Base-by-base conservation (phyloP, 139 green algal species). In the Chloropicon primus region DNA sequence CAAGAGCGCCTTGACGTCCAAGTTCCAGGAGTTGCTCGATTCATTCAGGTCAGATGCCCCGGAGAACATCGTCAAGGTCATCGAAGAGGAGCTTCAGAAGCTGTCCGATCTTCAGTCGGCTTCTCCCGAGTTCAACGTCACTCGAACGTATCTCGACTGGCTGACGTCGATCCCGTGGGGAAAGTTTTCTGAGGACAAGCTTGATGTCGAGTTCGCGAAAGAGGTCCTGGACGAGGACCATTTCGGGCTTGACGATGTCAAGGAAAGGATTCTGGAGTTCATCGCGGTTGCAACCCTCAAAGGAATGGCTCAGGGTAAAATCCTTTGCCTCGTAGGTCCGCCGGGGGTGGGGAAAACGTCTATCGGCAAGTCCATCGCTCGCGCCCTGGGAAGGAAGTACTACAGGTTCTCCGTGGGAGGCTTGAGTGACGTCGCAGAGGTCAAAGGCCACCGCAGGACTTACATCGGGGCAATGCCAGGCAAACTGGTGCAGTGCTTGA, bases 391-490 rank as follows among this genome's bases (percentile, higher is more conserved):
- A 17, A 28, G 80, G 26, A 76, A 78, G 21, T 83, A 83, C 28
- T 97, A 89, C 87, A 83, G 94, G 78, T 97, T 98, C 84, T 91
- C 82, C 25, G 93, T 98, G 54, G 94, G 93, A 0, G 94, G 94
- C 1, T 85, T 98, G 76, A 90, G 87, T 22, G 94, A 98, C 78
- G 93, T 97, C 28, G 93, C 93, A 1, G 94, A 98, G 84, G 97
- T 98, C 84, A 98, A 98, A 86, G 93, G 87, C 23, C 91, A 96
- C 84, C 81, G 94, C 54, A 87, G 95, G 22, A 99, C 95, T 1
- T 99, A 98, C 81, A 92, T 99, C 21, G 95, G 95, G 22, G 95
- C 95, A 26, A 98, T 98, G 95, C 95, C 95, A 1, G 95, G 95
- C 53, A 98, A 98, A 84, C 89, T 98, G 83, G 93, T 98, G 54